Evolutionary conservation across 306 rosid species (phyloP).

Genomic region (Cicer yamashitae): DNA sequence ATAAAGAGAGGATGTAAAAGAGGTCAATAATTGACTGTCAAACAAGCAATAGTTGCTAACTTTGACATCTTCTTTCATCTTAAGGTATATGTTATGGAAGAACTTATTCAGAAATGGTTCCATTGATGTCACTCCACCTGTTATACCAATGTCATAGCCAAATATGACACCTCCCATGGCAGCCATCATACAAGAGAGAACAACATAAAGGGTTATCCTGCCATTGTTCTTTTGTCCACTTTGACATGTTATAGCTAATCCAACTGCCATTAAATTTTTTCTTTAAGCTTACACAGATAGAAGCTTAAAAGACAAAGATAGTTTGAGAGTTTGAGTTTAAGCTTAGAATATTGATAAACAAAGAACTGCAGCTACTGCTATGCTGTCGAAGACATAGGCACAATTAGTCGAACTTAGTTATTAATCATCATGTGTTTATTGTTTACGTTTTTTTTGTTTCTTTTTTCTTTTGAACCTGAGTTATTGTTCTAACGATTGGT

Average conservation of each 20-base stretch:
- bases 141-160: constrained; percentile 56
- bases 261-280: constrained; percentile 45
- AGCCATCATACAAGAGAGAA: constrained; percentile 57
- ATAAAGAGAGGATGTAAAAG: constrained; percentile 81
- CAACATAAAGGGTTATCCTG: constrained; percentile 44
- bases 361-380: too few species aligned
- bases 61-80: constrained; percentile 58
- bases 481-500: too few species aligned
- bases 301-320: constrained; percentile 6
- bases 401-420: too few species aligned
- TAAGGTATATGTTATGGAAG: constrained; percentile 60
- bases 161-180: constrained; percentile 54
- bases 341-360: too few species aligned
- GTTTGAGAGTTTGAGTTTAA: neutral
- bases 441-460: too few species aligned
- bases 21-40: constrained; percentile 66
- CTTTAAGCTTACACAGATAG: constrained; percentile 8
- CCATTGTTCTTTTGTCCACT: constrained; percentile 39
- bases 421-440: too few species aligned
- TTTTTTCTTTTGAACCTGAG: too few species aligned
- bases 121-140: constrained; percentile 77
- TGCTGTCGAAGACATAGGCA: too few species aligned
- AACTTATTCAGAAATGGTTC: constrained; percentile 72
- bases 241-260: constrained; percentile 39
- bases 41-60: constrained; percentile 76